Evolutionary conservation across 805 yeast genomes (phyloP), one percentile per base, ranked within the genome.

Genomic region (Yueomyces sinensis): DNA sequence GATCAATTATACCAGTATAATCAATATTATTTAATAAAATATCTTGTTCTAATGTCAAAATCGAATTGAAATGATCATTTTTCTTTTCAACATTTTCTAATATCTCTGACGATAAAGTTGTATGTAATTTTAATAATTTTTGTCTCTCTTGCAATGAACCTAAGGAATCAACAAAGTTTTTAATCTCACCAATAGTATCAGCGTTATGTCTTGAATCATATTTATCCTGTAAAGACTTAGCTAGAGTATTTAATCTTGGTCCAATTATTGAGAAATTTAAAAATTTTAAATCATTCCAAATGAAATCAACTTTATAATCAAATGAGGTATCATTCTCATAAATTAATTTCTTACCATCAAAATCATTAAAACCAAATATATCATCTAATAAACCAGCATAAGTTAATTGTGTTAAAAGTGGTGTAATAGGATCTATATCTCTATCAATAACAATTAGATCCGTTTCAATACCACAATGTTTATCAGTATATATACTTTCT

Each of bases 331-430:
- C 52, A 19, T 52, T 47, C 7, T 39, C 48, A 24, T 45, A 41
- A 16, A 58, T 30, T n/a, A 9, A 11, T 25, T n/a, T n/a, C 17
- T 45, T 49, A 2, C 50, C 59, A 39, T 66, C 68, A 22, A 22
- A 7, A 11, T 65, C 50, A 13, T 66, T 61, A 5, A 77, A 58
- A 4, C 70, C 73, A 43, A 74, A 65, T 11, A 74, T 52, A 45
- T 87, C 95, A 51, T 82, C 87, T 16, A 86, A 61, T 13, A 91
- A 61, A 0, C 97, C 98, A 14, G 71, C 63, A 52, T 87, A 89
- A 2, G 84, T 81, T 45, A 87, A 58, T 46, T 87, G 96, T 18
- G 76, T 72, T 36, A 84, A 58, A 9, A 83, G 47, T 1, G 84
- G 77, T 1, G 94, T 73, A 4, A 81, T 54, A 30, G 72, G 66